Evolutionary conservation across 441 rosid genomes (phyloP).

Genomic region (Rhodomyrtus psidioides): DNA sequence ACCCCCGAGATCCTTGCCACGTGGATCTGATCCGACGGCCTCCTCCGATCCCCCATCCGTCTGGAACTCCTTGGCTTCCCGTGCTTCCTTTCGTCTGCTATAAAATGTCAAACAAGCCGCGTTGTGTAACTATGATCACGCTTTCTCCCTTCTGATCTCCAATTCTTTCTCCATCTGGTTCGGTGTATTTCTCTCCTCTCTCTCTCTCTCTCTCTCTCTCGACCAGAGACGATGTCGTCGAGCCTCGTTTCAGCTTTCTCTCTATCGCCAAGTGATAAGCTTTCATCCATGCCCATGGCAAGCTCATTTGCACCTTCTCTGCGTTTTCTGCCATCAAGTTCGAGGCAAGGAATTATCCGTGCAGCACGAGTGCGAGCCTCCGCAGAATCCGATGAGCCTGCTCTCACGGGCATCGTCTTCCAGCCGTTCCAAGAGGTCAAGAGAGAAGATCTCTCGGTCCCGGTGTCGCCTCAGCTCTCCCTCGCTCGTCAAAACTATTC

Average conservation of each 20-base stretch:
- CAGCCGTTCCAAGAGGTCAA: constrained; percentile 53
- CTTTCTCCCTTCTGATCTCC: neutral
- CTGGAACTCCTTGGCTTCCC: neutral
- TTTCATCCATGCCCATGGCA: neutral
- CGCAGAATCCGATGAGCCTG: neutral
- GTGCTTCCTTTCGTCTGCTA: neutral
- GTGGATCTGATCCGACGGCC: neutral
- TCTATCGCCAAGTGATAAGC: neutral
- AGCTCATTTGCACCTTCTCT: neutral
- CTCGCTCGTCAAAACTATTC: constrained; percentile 38
- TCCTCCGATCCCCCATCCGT: neutral
- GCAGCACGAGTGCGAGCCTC: neutral
- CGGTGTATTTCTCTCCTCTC: neutral
- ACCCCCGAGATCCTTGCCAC: neutral
- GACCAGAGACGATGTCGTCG: neutral
- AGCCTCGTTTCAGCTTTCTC: neutral
- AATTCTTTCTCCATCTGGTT: neutral
- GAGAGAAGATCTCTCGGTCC: constrained; percentile 26
- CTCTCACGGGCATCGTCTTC: constrained; percentile 34
- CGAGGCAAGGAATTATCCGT: neutral
- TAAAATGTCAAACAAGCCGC: neutral
- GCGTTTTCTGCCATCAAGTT: neutral
- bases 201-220: neutral
- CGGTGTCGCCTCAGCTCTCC: constrained; percentile 26
- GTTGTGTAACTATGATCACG: neutral